Conservation (phyloP, 257 asterid species). For the Petunia axillaris region DNA sequence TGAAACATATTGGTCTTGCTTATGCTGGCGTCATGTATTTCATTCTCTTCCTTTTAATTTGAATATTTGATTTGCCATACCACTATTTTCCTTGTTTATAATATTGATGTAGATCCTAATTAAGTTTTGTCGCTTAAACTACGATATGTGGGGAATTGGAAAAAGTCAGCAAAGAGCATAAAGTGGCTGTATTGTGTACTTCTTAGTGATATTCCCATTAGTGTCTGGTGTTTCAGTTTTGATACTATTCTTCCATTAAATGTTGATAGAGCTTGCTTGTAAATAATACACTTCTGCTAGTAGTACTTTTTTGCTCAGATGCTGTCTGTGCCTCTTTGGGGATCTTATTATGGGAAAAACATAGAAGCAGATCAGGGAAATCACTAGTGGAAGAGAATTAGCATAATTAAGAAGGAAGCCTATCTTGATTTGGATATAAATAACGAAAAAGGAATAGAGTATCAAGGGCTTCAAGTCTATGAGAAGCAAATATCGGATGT, state of each 20-base stretch:
- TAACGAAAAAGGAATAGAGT: neutral
- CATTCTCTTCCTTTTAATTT: neutral
- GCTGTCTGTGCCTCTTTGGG: neutral
- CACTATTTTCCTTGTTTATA: neutral
- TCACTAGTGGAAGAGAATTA: constrained; percentile 13
- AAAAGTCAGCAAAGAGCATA: neutral
- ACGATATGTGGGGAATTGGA: neutral
- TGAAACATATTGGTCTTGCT: constrained; percentile 18
- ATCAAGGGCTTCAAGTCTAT: constrained; percentile 13
- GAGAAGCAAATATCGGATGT: constrained; percentile 4
- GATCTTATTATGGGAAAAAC: neutral
- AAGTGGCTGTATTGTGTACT: neutral
- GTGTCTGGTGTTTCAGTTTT: neutral
- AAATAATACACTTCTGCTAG: neutral
- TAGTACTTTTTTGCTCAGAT: neutral
- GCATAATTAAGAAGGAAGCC: constrained; percentile 18
- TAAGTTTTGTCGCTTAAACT: neutral
- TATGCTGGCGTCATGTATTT: constrained; percentile 3
- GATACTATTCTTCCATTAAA: neutral
- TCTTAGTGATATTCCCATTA: neutral
- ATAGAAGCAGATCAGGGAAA: constrained; percentile 14
- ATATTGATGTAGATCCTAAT: neutral
- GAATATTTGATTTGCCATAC: constrained; percentile 2
- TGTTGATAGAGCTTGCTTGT: neutral
- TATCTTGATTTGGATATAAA: constrained; percentile 6